phyloP scores from a whole-genome alignment of 108 stramenopile species.

The Chaetoceros muelleri region DNA sequence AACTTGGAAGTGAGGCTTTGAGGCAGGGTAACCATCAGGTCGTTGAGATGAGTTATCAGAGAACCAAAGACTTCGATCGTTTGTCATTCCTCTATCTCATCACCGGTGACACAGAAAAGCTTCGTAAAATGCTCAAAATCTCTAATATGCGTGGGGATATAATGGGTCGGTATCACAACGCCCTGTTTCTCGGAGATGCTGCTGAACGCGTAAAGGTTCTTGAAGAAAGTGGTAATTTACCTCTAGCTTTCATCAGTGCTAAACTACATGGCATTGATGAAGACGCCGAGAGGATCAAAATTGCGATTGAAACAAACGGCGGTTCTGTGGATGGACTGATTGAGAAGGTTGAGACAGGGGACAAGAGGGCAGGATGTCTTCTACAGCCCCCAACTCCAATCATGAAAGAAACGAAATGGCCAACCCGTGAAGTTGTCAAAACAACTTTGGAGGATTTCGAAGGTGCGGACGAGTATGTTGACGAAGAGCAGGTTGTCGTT shows the following conservation, averaged over 20 bases:
- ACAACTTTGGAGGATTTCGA: constrained; percentile 78
- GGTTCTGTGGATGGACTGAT: constrained; percentile 66
- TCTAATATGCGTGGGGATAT: constrained; percentile 91
- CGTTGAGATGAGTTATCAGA: constrained; percentile 98
- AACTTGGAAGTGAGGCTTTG: constrained; percentile 90
- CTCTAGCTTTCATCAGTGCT: constrained; percentile 91
- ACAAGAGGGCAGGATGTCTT: constrained; percentile 42
- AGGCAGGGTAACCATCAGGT: constrained; percentile 96
- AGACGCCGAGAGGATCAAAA: constrained; percentile 85
- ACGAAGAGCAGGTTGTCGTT: constrained; percentile 38
- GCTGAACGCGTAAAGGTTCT: constrained; percentile 87
- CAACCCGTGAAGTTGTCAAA: constrained; percentile 79
- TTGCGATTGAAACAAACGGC: constrained; percentile 80
- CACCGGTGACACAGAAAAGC: constrained; percentile 89
- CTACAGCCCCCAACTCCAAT: constrained; percentile 97
- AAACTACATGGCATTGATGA: constrained; percentile 85
- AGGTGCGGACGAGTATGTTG: constrained; percentile 35
- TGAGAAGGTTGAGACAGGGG: constrained; percentile 45
- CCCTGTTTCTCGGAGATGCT: constrained; percentile 92
- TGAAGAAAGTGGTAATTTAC: constrained; percentile 88
- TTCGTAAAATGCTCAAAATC: constrained; percentile 96
- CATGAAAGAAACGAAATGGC: constrained; percentile 89
- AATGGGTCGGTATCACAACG: constrained; percentile 97
- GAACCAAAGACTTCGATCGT: constrained; percentile 95
- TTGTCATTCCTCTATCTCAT: constrained; percentile 95